Evolutionary conservation across 805 yeast species (phyloP), one percentile per base, ranked within the genome.

Genomic region (Metschnikowia picachoensis): DNA sequence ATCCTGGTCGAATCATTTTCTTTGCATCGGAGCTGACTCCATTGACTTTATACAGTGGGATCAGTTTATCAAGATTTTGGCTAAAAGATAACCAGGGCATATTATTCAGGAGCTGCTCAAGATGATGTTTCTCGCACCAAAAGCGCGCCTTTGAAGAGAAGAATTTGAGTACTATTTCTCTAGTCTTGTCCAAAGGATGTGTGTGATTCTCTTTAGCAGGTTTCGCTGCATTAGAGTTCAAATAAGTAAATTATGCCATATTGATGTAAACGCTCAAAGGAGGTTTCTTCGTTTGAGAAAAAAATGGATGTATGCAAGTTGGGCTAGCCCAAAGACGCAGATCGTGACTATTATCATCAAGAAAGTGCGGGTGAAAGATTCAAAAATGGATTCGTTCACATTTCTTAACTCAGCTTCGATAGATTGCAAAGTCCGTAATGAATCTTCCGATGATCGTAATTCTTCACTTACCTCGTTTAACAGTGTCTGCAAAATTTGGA

Each of bases 351-450:
- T 50, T 13, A 72, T 37, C 4, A 58, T 40, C 30, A 65, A 55
- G 14, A 70, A 53, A n/a, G 59, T 47, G 20, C 48, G 46, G 15
- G 74, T 66, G 55, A 68, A 70, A 14, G 61, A 61, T 25, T 61
- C 57, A 41, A 52, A 72, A 31, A 72, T 71, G 20, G 55, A 57
- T 48, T 72, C 77, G 51, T 72, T 72, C 34, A 60, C 62, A 45
- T 69, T 68, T 49, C 77, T 50, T 33, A 72, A 53, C 44, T 55
- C 58, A 16, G 47, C 58, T 48, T 72, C 75, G 40, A 66, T 67
- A 16, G 60, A 60, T 52, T 67, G 50, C 35, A 72, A 55, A 16
- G 60, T 58, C 30, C 55, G 34, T 14, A 70, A 55, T 9, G 62
- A 58, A 3, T 46, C 37, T 35, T 62, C 66, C 2, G 72, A 62